Evolutionary conservation across 495 filamentous ascomycete genomes (phyloP), one percentile per base, ranked within the genome.

Genomic region (Talaromyces liani): DNA sequence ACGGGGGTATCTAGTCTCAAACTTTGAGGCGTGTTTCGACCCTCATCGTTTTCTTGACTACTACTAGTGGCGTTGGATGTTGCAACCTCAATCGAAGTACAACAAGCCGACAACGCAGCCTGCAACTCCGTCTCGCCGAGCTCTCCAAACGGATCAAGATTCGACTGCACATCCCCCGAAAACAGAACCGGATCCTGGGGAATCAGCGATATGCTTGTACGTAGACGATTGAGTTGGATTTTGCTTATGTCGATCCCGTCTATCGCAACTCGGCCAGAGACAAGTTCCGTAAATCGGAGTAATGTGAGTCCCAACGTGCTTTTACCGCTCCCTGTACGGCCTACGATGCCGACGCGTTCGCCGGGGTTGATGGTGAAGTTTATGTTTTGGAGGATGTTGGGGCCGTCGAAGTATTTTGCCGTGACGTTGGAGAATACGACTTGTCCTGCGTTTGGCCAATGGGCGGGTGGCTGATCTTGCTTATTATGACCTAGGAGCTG

Each of bases 131-230:
- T 66, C 62, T 84, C 75, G 58, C 71, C 66, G 57, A 74, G 73
- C 67, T 81, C 73, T 49, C 71, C 70, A 24, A 80, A 67, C 2
- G 83, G 83, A 63, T 85, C 83, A 18, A 84, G 77, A 65, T 85
- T 85, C 54, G 82, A 79, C 9, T 81, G 79, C 25, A 84, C 70
- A 34, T 78, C 78, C 22, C 83, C 83, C 0, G 81, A 79, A 67
- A 88, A 84, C 9, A 88, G 73, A 0, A 85, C 80, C 0, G 84
- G 82, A 62, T 87, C 85, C 65, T 88, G 86, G 1, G 85, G 84
- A 7, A 88, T 80, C 58, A 85, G 82, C 12, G 81, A 84, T 55
- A 88, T 81, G 64, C 79, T 79, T 36, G 77, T 74, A 1, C 86
- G 79, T 18, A 87, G 79, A 5, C 76, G 77, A 55, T 82, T 75